Evolutionary conservation across 2,329 filamentous ascomycete genomes (phyloP), one percentile per base, ranked within the genome.

Genomic region (Alternaria dauci): DNA sequence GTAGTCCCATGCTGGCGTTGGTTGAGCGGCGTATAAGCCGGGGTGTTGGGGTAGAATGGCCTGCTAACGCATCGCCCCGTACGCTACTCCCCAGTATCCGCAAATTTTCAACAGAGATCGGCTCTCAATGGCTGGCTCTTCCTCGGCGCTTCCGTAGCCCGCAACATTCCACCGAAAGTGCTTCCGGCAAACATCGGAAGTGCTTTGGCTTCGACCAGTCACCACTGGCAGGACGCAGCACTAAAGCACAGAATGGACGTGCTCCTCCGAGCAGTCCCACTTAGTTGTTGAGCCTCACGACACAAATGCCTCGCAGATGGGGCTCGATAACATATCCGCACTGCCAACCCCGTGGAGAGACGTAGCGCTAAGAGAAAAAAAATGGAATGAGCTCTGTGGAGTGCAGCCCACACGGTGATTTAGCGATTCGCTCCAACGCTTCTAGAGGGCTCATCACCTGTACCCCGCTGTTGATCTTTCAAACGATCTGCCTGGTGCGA

Each of bases 281-380:
- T 63, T 53, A 18, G 54, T 60, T 63, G 62, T 72, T 71, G 70
- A 73, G 71, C 71, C 71, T 71, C 69, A 73, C 62, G 65, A 54
- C 42, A 61, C 56, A 66, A 58, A 53, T 54, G 50, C 53, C 51
- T 63, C 53, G 56, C 59, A 55, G 46, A 52, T 47, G 52, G 53
- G 53, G 46, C 65, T 66, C 68, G 58, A 67, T 62, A 67, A 46
- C 55, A 67, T 69, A 66, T 69, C 71, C 69, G 61, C 61, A 47
- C 42, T 55, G 47, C 60, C 51, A 52, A 67, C 68, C 69, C 71
- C 69, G 52, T 70, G 69, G 68, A 73, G 71, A 65, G 48, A 47
- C 57, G 59, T 61, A 59, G 61, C 55, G 54, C 47, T 41, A 32
- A 30, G 20, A 23, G 30, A 47, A 50, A 61, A 58, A 50, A 61